These are phyloP conservation scores for Populus hybrid DNA, from an alignment of 441 rosid species.

Conservation along the genomic window DNA sequence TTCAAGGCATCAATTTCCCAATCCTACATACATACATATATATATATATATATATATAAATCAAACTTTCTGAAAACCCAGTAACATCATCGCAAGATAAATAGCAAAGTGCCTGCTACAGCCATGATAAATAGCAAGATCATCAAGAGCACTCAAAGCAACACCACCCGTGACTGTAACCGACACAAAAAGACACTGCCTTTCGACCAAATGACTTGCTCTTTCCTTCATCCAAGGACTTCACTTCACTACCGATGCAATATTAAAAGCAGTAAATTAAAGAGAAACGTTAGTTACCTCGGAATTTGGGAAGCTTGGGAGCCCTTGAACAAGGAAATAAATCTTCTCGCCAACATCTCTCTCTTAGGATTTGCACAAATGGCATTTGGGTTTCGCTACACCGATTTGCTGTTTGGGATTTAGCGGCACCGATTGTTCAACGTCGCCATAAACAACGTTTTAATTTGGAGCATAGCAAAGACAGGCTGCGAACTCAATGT, in stretches of 20 bases:
- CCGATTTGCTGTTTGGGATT: not conserved
- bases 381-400: not conserved
- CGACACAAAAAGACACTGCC: conserved; percentile 75
- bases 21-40: not conserved
- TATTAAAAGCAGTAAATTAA: not conserved
- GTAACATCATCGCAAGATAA: too few relatives aligned
- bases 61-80: not conserved
- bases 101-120: conserved; percentile 65
- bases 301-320: conserved; percentile 38
- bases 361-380: not conserved
- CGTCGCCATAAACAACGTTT: not conserved
- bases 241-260: not conserved
- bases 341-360: conserved; percentile 54
- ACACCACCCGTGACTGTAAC: conserved; percentile 89
- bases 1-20: not conserved
- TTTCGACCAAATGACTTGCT: conserved; percentile 46
- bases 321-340: conserved; percentile 50
- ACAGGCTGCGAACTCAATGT: not conserved
- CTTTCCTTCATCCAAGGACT: conserved; percentile 42
- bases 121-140: conserved; percentile 64
- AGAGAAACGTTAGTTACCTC: conserved; percentile 31
- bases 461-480: not conserved
- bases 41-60: not conserved
- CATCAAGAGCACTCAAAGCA: conserved; percentile 62
- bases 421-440: not conserved